Evolutionary conservation across 805 yeast species (phyloP).

Genomic region (Yarrowia hollandica): DNA sequence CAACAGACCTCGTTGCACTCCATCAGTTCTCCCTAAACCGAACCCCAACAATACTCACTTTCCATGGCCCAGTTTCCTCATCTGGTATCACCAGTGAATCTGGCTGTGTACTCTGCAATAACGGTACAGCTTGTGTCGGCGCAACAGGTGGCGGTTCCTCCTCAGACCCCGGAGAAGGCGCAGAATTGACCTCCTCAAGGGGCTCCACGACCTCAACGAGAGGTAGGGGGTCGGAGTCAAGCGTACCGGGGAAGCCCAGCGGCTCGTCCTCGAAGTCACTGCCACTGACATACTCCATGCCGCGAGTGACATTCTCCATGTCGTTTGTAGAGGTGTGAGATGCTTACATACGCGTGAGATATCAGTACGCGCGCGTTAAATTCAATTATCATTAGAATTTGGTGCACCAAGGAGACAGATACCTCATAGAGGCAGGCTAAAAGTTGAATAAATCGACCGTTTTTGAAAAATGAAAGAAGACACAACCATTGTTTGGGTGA

Average conservation of each 20-base stretch:
- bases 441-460: too few relatives aligned
- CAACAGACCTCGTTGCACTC: too few relatives aligned
- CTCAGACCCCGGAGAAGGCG: conserved; percentile 2
- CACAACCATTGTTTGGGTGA: too few relatives aligned
- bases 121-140: neutral
- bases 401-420: too few relatives aligned
- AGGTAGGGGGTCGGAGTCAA: conserved; percentile 17
- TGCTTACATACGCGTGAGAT: neutral
- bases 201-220: neutral
- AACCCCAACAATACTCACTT: conserved; percentile 1
- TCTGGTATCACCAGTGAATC: too few relatives aligned
- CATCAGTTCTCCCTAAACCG: neutral
- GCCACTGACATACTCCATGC: conserved; percentile 23
- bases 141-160: neutral
- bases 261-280: conserved; percentile 27
- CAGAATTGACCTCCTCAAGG: conserved; percentile 11
- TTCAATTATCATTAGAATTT: neutral
- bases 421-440: too few relatives aligned
- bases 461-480: too few relatives aligned
- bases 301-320: conserved; percentile 20
- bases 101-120: neutral
- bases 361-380: conserved; percentile 9
- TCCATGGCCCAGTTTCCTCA: neutral
- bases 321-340: conserved; percentile 6
- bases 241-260: conserved; percentile 22